Conservation (phyloP, 2,329 filamentous ascomycete species). For the Westerdykella sp. region DNA sequence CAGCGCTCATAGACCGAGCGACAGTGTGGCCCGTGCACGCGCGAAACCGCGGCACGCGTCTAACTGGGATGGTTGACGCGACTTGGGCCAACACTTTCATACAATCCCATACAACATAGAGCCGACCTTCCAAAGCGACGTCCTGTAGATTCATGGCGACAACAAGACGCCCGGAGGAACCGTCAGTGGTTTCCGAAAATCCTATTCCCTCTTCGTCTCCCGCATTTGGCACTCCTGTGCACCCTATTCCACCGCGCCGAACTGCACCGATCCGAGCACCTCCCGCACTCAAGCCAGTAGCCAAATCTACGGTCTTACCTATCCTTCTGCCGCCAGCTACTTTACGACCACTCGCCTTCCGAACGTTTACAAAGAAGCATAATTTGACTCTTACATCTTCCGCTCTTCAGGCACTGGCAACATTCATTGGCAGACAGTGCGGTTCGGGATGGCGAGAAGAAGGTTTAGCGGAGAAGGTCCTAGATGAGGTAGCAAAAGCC, state of each 20-base stretch:
- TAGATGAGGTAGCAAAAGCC: constrained; percentile 82
- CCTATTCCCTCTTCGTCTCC: constrained; percentile 82
- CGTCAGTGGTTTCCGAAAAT: constrained; percentile 39
- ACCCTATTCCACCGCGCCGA: constrained; percentile 60
- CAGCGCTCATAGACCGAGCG: background rate
- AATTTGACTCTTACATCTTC: constrained; percentile 86
- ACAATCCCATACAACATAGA: background rate
- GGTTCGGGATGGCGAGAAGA: constrained; percentile 96
- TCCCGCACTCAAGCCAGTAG: constrained; percentile 46
- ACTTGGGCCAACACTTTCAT: background rate
- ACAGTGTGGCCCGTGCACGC: constrained; percentile 8
- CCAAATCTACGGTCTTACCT: constrained; percentile 63
- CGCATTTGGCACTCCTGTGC: constrained; percentile 78
- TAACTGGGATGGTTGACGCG: background rate
- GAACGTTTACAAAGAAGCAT: constrained; percentile 96
- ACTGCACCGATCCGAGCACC: constrained; percentile 40
- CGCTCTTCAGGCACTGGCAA: constrained; percentile 74
- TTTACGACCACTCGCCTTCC: constrained; percentile 82
- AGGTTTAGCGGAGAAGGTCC: constrained; percentile 80
- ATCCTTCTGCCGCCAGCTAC: constrained; percentile 84
- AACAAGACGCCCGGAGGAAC: constrained; percentile 25
- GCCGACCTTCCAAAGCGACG: background rate
- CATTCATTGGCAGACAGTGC: constrained; percentile 88
- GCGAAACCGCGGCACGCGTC: constrained; percentile 7
- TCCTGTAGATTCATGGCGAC: constrained; percentile 21